phyloP scores from a whole-genome alignment of 306 rosid species.

The Datisca glomerata region DNA sequence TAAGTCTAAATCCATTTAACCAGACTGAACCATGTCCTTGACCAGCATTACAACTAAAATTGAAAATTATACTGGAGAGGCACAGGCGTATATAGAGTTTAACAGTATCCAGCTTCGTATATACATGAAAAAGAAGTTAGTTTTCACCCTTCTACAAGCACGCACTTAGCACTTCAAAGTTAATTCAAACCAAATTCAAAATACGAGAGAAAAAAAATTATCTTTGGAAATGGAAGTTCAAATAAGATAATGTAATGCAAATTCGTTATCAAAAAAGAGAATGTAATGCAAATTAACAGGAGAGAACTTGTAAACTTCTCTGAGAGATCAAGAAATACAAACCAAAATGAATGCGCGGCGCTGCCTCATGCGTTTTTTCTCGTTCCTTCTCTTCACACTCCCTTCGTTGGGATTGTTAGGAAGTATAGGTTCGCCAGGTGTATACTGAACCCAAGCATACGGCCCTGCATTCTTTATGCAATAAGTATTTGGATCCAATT shows the following conservation, averaged over 20 bases:
- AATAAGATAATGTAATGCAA: too few species aligned
- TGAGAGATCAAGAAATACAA: conserved; percentile 7
- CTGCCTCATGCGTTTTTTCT: conserved; percentile 75
- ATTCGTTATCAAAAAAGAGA: not conserved
- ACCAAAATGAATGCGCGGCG: conserved; percentile 79
- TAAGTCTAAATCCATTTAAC: not conserved
- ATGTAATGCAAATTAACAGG: not conserved
- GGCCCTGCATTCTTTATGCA: conserved; percentile 42
- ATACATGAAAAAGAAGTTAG: too few species aligned
- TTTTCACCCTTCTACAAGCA: too few species aligned
- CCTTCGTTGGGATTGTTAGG: conserved; percentile 78
- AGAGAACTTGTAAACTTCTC: not conserved
- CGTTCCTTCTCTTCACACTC: conserved; percentile 81
- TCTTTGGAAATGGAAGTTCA: too few species aligned
- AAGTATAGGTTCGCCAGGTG: conserved; percentile 61
- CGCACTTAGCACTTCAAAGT: too few species aligned
- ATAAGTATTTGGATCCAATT: not conserved
- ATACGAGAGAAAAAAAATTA: too few species aligned
- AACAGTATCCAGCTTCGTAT: too few species aligned
- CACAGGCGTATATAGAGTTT: too few species aligned
- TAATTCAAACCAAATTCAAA: too few species aligned
- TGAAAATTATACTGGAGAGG: too few species aligned
- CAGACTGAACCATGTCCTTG: too few species aligned
- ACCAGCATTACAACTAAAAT: too few species aligned
- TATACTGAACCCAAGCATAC: conserved; percentile 58